Conservation (phyloP, 2,329 filamentous ascomycete species). For the Neophaeococcomyces mojaviensis region DNA sequence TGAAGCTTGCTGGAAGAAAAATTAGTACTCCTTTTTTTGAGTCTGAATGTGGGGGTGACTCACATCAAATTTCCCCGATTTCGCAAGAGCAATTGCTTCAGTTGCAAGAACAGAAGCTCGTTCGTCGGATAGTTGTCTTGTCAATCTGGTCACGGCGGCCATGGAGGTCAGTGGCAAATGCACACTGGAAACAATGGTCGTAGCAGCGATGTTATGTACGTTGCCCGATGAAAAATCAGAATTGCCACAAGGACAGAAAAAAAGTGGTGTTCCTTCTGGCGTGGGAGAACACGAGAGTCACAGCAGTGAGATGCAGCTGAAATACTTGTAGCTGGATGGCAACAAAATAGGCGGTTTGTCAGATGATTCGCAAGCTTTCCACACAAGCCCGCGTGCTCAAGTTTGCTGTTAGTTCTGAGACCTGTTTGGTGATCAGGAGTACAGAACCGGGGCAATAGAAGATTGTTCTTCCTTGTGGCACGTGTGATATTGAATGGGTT, state of each 20-base stretch:
- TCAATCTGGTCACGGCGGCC: slow-evolving; percentile 14
- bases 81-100: slow-evolving; percentile 41
- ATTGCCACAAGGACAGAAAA: not conserved
- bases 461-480: not conserved
- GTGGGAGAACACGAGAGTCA: not conserved
- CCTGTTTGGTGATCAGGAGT: slow-evolving; percentile 12
- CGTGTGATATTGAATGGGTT: slow-evolving; percentile 5
- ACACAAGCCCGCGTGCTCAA: not conserved
- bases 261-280: not conserved
- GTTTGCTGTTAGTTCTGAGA: slow-evolving; percentile 10
- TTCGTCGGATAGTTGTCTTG: slow-evolving; percentile 32
- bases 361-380: not conserved
- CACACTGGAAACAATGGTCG: no score
- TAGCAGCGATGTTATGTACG: not conserved
- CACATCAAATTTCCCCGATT: slow-evolving; percentile 33
- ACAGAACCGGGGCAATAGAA: not conserved
- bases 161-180: not conserved
- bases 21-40: slow-evolving; percentile 9
- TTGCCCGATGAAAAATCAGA: not conserved
- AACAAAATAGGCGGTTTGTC: not conserved
- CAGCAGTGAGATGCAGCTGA: not conserved
- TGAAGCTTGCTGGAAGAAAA: slow-evolving; percentile 34
- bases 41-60: not conserved
- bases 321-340: not conserved
- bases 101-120: slow-evolving; percentile 39